Conservation (phyloP, 2,329 filamentous ascomycete species). For the Decorospora gaudefroyi region DNA sequence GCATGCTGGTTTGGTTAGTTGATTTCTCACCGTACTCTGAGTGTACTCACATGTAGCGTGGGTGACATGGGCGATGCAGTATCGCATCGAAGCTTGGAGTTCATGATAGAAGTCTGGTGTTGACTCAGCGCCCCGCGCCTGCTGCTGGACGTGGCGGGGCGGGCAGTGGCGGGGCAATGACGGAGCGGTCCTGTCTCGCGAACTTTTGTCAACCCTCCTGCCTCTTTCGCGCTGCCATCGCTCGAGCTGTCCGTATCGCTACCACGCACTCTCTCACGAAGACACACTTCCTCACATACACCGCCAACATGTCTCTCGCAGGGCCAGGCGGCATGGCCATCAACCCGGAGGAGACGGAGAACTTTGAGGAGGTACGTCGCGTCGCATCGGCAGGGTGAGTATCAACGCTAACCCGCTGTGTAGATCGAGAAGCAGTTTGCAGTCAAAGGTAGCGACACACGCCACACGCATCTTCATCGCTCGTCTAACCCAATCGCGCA, state of each 20-base stretch:
- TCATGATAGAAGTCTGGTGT: constrained; percentile 37
- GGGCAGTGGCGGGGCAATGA: constrained; percentile 36
- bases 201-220: constrained; percentile 24
- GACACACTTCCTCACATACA: background rate
- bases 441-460: constrained; percentile 72
- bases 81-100: constrained; percentile 23
- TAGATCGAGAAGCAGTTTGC: constrained; percentile 99
- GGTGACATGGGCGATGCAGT: constrained; percentile 42
- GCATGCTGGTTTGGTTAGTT: constrained; percentile 43
- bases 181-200: constrained; percentile 29
- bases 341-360: constrained; percentile 65
- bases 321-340: constrained; percentile 36
- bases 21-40: background rate
- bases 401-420: constrained; percentile 30
- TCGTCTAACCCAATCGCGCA: constrained; percentile 36
- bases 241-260: background rate
- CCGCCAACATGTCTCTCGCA: constrained; percentile 43
- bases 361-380: constrained; percentile 67
- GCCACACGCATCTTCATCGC: background rate
- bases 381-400: background rate
- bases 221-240: background rate
- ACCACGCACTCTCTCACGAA: background rate
- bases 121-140: constrained; percentile 44
- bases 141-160: constrained; percentile 4
- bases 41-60: constrained; percentile 38